Evolutionary conservation across 495 filamentous ascomycete genomes (phyloP).

Genomic region (Penicillium taxi): DNA sequence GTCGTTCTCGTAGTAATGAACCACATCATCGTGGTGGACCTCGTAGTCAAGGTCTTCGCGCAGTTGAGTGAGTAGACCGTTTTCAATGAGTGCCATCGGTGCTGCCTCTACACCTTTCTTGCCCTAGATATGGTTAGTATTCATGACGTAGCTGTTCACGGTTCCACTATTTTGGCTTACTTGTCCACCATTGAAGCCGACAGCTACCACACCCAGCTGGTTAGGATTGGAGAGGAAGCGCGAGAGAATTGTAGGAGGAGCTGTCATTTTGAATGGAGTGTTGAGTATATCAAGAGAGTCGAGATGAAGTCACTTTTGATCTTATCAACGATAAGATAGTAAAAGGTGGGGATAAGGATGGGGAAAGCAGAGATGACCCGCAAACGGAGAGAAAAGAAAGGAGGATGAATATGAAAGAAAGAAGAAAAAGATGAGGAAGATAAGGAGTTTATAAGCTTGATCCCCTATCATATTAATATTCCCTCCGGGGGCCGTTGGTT

Average conservation of each 20-base stretch:
- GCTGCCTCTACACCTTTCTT: conserved; percentile 86
- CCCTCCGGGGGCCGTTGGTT: conserved; percentile 7
- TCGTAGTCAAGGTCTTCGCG: conserved; percentile 79
- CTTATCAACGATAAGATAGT: no score
- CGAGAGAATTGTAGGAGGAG: conserved; percentile 65
- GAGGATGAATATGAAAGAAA: conserved; percentile 5
- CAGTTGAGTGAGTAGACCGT: conserved; percentile 79
- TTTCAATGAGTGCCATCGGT: conserved; percentile 81
- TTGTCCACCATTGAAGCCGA: conserved; percentile 96
- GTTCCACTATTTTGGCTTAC: conserved; percentile 43
- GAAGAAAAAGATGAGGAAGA: conserved; percentile 2
- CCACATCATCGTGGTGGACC: conserved; percentile 72
- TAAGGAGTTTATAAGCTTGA: conserved; percentile 7
- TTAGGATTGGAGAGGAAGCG: conserved; percentile 72
- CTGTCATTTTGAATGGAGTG: conserved; percentile 40
- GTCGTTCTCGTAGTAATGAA: conserved; percentile 75
- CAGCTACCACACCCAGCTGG: conserved; percentile 85
- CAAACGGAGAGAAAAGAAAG: background rate
- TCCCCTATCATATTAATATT: conserved; percentile 8
- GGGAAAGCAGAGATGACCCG: background rate
- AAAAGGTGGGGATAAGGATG: no score
- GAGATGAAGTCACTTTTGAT: conserved; percentile 2
- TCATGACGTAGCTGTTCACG: background rate
- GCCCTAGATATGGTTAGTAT: background rate
- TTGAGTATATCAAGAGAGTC: conserved; percentile 1